phyloP scores from a whole-genome alignment of 148 eudicot genomes.

The Rhododendron vialii region DNA sequence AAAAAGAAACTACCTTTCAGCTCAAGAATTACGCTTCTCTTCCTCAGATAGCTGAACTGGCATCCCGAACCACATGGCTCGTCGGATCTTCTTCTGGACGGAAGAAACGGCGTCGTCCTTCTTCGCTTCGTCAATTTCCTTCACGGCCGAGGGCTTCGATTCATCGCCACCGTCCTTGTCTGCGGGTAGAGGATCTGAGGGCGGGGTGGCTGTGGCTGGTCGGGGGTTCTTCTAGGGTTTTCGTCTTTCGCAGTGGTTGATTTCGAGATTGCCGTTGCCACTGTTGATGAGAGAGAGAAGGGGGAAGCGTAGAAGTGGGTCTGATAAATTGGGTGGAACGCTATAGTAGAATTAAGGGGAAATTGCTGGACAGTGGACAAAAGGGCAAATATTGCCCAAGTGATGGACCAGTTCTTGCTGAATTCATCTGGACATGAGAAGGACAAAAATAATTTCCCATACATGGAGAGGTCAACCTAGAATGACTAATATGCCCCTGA shows the following conservation, averaged over 20 bases:
- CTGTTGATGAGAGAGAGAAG: conserved; percentile 7
- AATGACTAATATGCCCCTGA: no score
- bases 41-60: conserved; percentile 70
- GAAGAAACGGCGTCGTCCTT: conserved; percentile 22
- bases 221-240: conserved; percentile 28
- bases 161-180: conserved; percentile 13
- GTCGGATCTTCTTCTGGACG: conserved; percentile 58
- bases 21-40: conserved; percentile 72
- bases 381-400: no score
- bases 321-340: no score
- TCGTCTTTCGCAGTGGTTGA: conserved; percentile 18
- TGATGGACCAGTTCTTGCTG: no score
- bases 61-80: conserved; percentile 79
- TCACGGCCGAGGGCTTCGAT: conserved; percentile 23
- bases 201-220: not conserved
- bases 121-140: not conserved
- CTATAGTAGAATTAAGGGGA: no score
- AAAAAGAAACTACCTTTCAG: conserved; percentile 45
- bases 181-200: not conserved
- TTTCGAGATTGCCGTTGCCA: conserved; percentile 24
- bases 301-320: not conserved
- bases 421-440: no score
- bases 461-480: no score
- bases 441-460: no score
- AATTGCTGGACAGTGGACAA: no score